These are phyloP conservation scores for Metschnikowia lunata DNA, from an alignment of 805 yeast species.

Conservation along the genomic window DNA sequence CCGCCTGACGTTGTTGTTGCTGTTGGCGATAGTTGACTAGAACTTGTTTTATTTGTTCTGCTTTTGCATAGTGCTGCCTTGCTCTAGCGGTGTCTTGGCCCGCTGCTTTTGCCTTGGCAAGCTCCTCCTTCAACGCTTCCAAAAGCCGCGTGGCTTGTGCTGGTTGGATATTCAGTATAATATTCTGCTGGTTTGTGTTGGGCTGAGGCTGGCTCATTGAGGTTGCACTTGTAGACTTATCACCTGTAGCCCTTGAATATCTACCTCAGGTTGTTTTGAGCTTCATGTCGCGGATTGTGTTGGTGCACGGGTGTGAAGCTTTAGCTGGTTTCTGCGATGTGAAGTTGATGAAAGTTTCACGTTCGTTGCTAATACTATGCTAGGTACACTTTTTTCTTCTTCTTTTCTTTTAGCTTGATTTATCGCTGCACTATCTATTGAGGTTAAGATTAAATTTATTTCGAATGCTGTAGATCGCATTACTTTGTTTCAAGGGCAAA, in stretches of 20 bases:
- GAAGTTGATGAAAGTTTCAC: not conserved
- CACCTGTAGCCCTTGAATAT: not conserved
- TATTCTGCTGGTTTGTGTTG: constrained; percentile 11
- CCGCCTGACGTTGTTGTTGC: constrained; percentile 35
- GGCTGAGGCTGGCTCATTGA: constrained; percentile 16
- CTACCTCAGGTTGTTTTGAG: not conserved
- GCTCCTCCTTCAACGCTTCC: constrained; percentile 54
- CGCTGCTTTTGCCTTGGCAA: constrained; percentile 55
- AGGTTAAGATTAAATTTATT: not conserved
- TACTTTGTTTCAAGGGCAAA: constrained; percentile 27
- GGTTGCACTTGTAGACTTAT: not conserved
- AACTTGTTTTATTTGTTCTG: constrained; percentile 59
- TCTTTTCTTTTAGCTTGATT: not conserved
- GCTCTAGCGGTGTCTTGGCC: constrained; percentile 49
- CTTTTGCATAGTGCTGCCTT: constrained; percentile 56
- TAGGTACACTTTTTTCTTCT: too few relatives aligned
- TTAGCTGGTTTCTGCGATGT: not conserved
- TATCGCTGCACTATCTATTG: not conserved
- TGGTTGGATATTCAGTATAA: constrained; percentile 34
- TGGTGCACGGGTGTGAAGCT: constrained; percentile 5
- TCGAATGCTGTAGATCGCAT: not conserved
- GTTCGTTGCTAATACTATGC: too few relatives aligned
- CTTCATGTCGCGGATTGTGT: not conserved
- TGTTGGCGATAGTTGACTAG: constrained; percentile 53
- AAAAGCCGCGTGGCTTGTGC: constrained; percentile 56